A percentile compares a stretch with the other conserved stretches of the same genome.
These are phyloP conservation scores for Pseudozyma hubeiensis DNA, from an alignment of 1,284 basidiomycete genomes.

Conservation along the genomic window DNA sequence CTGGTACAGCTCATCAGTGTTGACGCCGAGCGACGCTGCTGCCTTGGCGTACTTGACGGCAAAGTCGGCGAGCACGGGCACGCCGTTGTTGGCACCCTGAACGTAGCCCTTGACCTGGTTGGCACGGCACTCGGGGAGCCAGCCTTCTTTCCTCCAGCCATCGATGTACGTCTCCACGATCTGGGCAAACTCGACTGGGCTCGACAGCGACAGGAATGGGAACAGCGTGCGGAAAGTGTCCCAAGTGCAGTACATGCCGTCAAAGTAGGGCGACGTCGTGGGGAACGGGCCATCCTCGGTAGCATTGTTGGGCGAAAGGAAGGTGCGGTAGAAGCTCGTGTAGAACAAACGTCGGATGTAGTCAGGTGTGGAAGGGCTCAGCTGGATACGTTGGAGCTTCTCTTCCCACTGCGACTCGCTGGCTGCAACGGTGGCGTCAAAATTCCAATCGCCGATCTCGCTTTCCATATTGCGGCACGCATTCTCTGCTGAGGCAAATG, in stretches of 20 bases:
- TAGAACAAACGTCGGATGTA: conserved; percentile 57
- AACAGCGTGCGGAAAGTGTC: conserved; percentile 57
- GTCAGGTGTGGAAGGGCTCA: conserved; percentile 47
- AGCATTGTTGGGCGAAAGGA: conserved; percentile 63
- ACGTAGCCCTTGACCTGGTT: conserved; percentile 56
- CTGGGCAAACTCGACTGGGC: conserved; percentile 53
- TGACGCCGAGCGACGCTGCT: conserved; percentile 40
- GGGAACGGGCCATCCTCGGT: conserved; percentile 41
- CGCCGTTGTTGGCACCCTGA: conserved; percentile 56
- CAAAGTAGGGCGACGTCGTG: conserved; percentile 51
- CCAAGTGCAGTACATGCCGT: conserved; percentile 57
- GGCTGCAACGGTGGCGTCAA: conserved; percentile 40
- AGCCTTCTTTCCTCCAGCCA: conserved; percentile 57
- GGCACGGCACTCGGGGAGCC: conserved; percentile 61
- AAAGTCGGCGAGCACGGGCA: conserved; percentile 56
- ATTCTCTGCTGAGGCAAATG: conserved; percentile 53
- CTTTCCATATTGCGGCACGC: conserved; percentile 59
- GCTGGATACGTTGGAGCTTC: conserved; percentile 55
- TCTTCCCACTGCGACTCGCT: conserved; percentile 55
- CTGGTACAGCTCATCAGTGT: conserved; percentile 52
- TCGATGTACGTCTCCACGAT: conserved; percentile 63
- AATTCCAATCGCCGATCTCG: conserved; percentile 54
- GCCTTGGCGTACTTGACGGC: conserved; percentile 55
- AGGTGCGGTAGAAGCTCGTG: conserved; percentile 59
- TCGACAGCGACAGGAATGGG: conserved; percentile 57